These are phyloP conservation scores for Multifurca ochricompacta DNA, from an alignment of 768 basidiomycete species.

Conservation along the genomic window DNA sequence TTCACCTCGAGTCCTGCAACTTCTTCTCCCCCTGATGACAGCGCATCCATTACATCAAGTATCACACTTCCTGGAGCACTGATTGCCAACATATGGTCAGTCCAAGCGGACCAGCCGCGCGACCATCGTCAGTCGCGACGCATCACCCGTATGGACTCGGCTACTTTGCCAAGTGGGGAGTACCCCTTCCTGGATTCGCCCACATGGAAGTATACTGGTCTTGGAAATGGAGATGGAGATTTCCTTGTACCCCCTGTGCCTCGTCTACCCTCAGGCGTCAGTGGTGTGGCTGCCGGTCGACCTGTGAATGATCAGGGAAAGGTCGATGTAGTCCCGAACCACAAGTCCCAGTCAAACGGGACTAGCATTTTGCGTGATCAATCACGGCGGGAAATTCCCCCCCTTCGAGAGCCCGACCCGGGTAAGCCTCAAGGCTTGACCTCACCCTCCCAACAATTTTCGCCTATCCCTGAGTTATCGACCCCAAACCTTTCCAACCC, in stretches of 20 bases:
- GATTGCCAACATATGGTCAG: slow-evolving; percentile 3
- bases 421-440: not conserved
- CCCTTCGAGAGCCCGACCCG: not conserved
- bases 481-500: not conserved
- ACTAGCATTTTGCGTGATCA: not conserved
- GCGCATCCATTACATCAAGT: slow-evolving; percentile 11
- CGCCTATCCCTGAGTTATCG: not conserved
- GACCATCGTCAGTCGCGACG: slow-evolving; percentile 9
- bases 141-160: slow-evolving; percentile 19
- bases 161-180: slow-evolving; percentile 14
- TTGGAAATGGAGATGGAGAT: not conserved
- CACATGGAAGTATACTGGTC: not conserved
- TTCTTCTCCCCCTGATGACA: slow-evolving; percentile 13
- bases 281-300: not conserved
- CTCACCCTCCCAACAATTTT: not conserved
- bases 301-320: not conserved
- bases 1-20: not conserved
- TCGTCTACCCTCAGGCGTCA: not conserved
- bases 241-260: slow-evolving; percentile 1
- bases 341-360: not conserved
- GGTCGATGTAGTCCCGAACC: not conserved
- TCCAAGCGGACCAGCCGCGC: slow-evolving; percentile 1
- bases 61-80: slow-evolving; percentile 17
- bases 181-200: not conserved
- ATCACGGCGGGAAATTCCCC: not conserved